Evolutionary conservation across 2,329 filamentous ascomycete genomes (phyloP), one percentile per base, ranked within the genome.

Genomic region (Penicillium fuscoglaucum): DNA sequence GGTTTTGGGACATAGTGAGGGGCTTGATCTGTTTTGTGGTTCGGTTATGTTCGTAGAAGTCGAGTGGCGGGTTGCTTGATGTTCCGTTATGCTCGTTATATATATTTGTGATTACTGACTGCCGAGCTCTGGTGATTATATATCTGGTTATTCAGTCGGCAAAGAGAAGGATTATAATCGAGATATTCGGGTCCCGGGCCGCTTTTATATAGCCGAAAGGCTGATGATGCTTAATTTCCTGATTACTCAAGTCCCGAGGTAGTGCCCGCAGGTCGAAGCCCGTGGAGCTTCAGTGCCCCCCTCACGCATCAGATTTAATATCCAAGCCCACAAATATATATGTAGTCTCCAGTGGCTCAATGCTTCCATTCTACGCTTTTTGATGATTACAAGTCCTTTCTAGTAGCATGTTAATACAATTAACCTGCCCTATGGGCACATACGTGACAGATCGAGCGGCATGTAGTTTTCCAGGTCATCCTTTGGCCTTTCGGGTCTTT

Each of bases 161-260:
- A 52, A 28, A 24, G 13, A 12, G n/a, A 47, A 37, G 26, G 13
- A 53, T 56, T 19, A 4, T 43, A 51, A 43, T 52, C 41, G 19
- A 41, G 6, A 44, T 48, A 29, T 31, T 37, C 12, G 44, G 48
- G 33, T 12, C 17, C 4, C 4, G 13, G 10, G 17, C 8, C 4
- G 4, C 4, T 29, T 21, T 45, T 29, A 31, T 49, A 29, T 29
- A 43, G 40, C 17, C 47, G 39, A 46, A 13, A 15, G n/a, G 15
- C 7, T 19, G 37, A 41, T 0, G 47, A 52, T 53, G 51, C 7
- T 54, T 54, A 35, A 57, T 67, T 67, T 66, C 45, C n/a, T 66
- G 65, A 67, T 66, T 67, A 66, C 57, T 65, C 59, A 65, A 50
- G 43, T 62, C 33, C 62, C 64, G 61, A 65, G 63, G 64, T 52